phyloP scores from a whole-genome alignment of 106 monocot genomes.

The Dendrobium officinale region DNA sequence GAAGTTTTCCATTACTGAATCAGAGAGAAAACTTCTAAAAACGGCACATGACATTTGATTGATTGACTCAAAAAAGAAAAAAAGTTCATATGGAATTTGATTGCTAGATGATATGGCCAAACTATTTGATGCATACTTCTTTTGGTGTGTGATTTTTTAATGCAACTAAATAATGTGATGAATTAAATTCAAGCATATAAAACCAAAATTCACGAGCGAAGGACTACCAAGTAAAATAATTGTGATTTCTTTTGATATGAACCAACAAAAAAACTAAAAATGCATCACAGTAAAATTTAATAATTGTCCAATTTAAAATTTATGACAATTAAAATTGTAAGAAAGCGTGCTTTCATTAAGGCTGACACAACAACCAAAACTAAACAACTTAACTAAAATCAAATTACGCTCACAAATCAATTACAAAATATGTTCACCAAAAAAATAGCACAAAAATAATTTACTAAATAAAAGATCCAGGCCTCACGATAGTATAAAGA shows the following conservation, averaged over 20 bases:
- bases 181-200: neutral
- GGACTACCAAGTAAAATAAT: neutral
- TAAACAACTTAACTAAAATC: neutral
- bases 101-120: neutral
- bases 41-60: neutral
- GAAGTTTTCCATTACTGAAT: slow-evolving; percentile 82
- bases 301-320: neutral
- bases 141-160: neutral
- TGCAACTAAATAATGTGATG: neutral
- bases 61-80: neutral
- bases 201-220: neutral
- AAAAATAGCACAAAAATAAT: neutral
- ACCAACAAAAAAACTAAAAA: neutral
- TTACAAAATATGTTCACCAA: neutral
- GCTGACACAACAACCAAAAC: neutral
- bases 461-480: neutral
- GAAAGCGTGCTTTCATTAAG: neutral
- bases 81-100: neutral
- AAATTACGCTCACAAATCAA: neutral
- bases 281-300: neutral
- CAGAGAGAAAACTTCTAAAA: slow-evolving; percentile 5
- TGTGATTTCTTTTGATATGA: neutral
- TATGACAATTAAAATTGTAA: neutral
- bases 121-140: neutral
- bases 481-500: neutral